These are phyloP conservation scores for Erysiphe pulchra DNA, from an alignment of 2,329 filamentous ascomycete species.

Conservation along the genomic window DNA sequence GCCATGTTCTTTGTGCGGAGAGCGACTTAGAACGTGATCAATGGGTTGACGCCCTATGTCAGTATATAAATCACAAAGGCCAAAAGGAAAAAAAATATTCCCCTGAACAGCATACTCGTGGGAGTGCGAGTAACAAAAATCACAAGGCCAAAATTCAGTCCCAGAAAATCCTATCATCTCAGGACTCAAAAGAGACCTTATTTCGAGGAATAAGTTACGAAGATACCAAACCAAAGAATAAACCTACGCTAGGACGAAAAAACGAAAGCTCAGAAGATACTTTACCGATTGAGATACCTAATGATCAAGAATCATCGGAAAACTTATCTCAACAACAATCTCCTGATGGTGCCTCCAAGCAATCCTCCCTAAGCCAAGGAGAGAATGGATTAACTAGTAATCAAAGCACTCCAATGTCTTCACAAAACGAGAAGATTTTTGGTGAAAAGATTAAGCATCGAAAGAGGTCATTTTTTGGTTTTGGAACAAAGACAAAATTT, in stretches of 20 bases:
- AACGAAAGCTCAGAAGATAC: constrained; percentile 10
- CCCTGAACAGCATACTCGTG: constrained; percentile 17
- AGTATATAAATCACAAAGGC: constrained; percentile 61
- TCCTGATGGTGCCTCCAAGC: constrained; percentile 1
- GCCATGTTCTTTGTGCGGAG: constrained; percentile 87
- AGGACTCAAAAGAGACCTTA: constrained; percentile 15
- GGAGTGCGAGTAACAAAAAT: constrained; percentile 13
- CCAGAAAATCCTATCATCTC: constrained; percentile 14
- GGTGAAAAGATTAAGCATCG: constrained; percentile 54
- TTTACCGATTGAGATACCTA: constrained; percentile 3
- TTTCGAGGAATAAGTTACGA: constrained; percentile 15
- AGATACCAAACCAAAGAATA: constrained; percentile 13
- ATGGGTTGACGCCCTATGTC: constrained; percentile 76
- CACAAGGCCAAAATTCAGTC: constrained; percentile 13
- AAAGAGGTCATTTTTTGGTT: constrained; percentile 56
- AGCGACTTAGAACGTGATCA: constrained; percentile 77
- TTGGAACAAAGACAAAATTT: constrained; percentile 31
- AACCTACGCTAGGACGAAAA: constrained; percentile 12
- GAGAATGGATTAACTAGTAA: too few relatives aligned
- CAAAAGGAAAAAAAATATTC: constrained; percentile 21
- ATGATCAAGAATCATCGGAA: constrained; percentile 2
- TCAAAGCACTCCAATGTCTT: too few relatives aligned
- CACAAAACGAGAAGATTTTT: not conserved
- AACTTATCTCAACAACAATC: constrained; percentile 11
- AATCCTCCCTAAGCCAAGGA: constrained; percentile 12